Evolutionary conservation across 768 basidiomycete species (phyloP), one percentile per base, ranked within the genome.

Genomic region (Lentinula raphanica): DNA sequence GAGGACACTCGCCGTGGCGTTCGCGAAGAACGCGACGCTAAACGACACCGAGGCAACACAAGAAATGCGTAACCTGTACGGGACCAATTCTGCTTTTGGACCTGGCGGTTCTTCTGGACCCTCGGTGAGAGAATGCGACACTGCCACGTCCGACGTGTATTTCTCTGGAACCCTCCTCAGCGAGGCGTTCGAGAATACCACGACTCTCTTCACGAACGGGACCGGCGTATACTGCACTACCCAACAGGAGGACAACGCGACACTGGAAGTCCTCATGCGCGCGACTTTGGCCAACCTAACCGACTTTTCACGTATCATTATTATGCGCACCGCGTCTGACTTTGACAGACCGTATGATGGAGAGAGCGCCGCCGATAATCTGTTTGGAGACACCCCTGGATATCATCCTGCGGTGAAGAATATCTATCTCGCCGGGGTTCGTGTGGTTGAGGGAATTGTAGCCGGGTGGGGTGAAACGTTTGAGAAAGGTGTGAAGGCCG

Each of bases 201-300:
- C 59, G 1, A 49, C 27, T 17, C 17, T 62, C 11, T 59, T 73
- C 63, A 78, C 76, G 28, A 67, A 69, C 28, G 69, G 71, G 5
- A 58, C 61, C 11, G 72, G 60, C n/a, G 59, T 58, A 4, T 72
- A 72, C 62, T 72, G 70, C 59, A 66, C 70, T 19, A 70, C 72
- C 2, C 67, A 68, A 51, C 70, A 77, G 60, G 77, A 78, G 62
- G 77, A 77, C 66, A 76, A 74, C 61, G 77, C 71, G 12, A 67
- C 65, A 28, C 69, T 76, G 29, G 72, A 72, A 53, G 69, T 72
- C 2, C 69, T 76, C 53, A 46, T 76, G 54, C 68, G 76, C 31
- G 75, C 71, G 1, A 65, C 69, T 25, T 59, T 65, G 42, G 61
- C 68, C 23, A 65, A 69, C 1, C 64, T 66, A 45, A 65, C 74